Base-by-base conservation (phyloP, 116 monocot genomes). In the Papilionanthe hybrid region DNA sequence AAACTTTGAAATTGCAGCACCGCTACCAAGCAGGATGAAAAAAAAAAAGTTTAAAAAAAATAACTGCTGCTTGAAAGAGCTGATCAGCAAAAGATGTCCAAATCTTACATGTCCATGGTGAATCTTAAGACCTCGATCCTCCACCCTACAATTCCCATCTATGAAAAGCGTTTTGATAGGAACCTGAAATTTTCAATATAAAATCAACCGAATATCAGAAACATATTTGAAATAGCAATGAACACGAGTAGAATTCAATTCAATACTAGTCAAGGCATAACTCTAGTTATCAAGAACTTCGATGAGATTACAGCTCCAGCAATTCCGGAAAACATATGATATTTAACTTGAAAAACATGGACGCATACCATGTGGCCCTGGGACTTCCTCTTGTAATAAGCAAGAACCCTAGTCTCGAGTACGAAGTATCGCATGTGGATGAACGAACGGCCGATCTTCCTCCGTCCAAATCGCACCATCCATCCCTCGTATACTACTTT, bases 81-180 rank as follows among this genome's bases (percentile, higher is more conserved):
- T 65, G 23, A 17, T 77, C 32, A 77, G 57, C 9, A 55, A 77
- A 77, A 77, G 29, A 75, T 23, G 23, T 17, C 0, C 45, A 41
- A 74, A 28, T 82, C 94, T 86, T 79, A 97, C 97, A 76, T 86
- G 92, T 19, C 97, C 97, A 75, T 97, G 92, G 72, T 97, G 92
- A 57, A 87, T 92, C 72, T 97, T 94, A 27, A 92, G 88, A 0
- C 97, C 97, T 69, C 94, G 85, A 49, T 97, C 97, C 80, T 97
- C 97, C 44, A 97, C 97, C 75, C 97, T 86, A 82, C 97, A 97
- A 84, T 94, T 97, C 53, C 97, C 94, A 88, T 97, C 97, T 78
- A 97, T 84, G 41, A 87, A 79, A 79, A 97, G 85, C 41, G 94
- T 91, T 84, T 97, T 92, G 55, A 91, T 67, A 17, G 97, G 97